These are phyloP conservation scores for Nematocida minor DNA, from an alignment of 371 early-diverging fungal species.

Conservation along the genomic window DNA sequence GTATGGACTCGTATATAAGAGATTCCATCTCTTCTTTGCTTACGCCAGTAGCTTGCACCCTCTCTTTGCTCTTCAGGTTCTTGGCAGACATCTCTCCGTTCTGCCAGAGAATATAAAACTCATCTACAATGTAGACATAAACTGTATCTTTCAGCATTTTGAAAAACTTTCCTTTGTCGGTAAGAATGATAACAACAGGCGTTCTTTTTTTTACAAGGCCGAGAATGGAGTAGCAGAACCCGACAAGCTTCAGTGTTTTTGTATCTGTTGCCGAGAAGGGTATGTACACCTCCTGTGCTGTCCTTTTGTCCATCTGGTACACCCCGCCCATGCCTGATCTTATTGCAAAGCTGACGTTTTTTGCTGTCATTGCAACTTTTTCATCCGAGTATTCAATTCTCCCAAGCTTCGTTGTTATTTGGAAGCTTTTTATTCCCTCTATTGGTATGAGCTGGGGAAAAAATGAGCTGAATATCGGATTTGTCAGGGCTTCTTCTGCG, in stretches of 20 bases:
- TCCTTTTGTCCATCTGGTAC: slow-evolving; percentile 15
- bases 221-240: slow-evolving; percentile 46
- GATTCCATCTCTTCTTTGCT: not conserved
- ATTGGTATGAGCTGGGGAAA: not conserved
- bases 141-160: slow-evolving; percentile 49
- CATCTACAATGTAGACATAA: slow-evolving; percentile 42
- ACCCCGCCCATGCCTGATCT: slow-evolving; percentile 24
- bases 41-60: not conserved
- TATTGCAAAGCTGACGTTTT: not conserved
- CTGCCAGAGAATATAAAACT: slow-evolving; percentile 34
- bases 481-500: slow-evolving; percentile 78
- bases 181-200: slow-evolving; percentile 46
- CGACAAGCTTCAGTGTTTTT: slow-evolving; percentile 45
- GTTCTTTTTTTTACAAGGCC: slow-evolving; percentile 43
- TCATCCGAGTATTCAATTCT: not conserved
- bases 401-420: slow-evolving; percentile 42
- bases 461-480: slow-evolving; percentile 6
- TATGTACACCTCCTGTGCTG: not conserved
- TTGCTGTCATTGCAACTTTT: not conserved
- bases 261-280: slow-evolving; percentile 24
- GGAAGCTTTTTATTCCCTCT: slow-evolving; percentile 34
- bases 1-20: slow-evolving; percentile 24
- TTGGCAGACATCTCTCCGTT: slow-evolving; percentile 23
- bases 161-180: slow-evolving; percentile 49
- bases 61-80: slow-evolving; percentile 1